Percentiles rank a stretch among this genome's conserved stretches.
Evolutionary conservation across 495 filamentous ascomycete species (phyloP).

Genomic region (Patellaria atrata): DNA sequence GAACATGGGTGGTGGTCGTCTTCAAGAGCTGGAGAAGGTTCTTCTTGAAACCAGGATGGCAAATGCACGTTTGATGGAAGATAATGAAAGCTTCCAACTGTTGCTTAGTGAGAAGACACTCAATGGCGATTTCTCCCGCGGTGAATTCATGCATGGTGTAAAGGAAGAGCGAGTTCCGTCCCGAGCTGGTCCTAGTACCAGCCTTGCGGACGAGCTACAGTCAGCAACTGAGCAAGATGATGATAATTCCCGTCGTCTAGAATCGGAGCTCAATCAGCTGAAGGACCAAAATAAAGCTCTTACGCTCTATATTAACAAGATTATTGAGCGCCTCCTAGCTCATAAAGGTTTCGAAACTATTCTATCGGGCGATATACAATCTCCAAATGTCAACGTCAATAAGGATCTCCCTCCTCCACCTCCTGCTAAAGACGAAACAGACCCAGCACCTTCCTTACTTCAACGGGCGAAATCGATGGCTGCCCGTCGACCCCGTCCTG

Average conservation of each 20-base stretch:
- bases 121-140: slow-evolving; percentile 80
- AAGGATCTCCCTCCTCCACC: slow-evolving; percentile 81
- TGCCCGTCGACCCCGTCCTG: slow-evolving; percentile 42
- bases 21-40: slow-evolving; percentile 75
- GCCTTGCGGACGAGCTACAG: slow-evolving; percentile 83
- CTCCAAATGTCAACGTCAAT: slow-evolving; percentile 36
- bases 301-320: slow-evolving; percentile 94
- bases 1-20: slow-evolving; percentile 69
- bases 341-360: slow-evolving; percentile 92
- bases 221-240: slow-evolving; percentile 24
- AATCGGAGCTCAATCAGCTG: slow-evolving; percentile 61
- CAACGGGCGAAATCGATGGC: slow-evolving; percentile 67
- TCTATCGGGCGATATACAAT: slow-evolving; percentile 25
- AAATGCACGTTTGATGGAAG: slow-evolving; percentile 91
- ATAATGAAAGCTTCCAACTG: slow-evolving; percentile 95
- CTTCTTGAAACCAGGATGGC: slow-evolving; percentile 84
- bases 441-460: slow-evolving; percentile 41
- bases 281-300: slow-evolving; percentile 95
- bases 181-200: slow-evolving; percentile 28
- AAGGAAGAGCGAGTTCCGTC: slow-evolving; percentile 22
- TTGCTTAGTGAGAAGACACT: slow-evolving; percentile 85
- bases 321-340: slow-evolving; percentile 84
- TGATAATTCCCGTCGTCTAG: slow-evolving; percentile 39
- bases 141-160: slow-evolving; percentile 54
- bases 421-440: slow-evolving; percentile 36